A percentile compares a stretch with the other conserved stretches of the same genome.
phyloP scores from a whole-genome alignment of 495 filamentous ascomycete genomes.

The Penicillium robsamsonii region DNA sequence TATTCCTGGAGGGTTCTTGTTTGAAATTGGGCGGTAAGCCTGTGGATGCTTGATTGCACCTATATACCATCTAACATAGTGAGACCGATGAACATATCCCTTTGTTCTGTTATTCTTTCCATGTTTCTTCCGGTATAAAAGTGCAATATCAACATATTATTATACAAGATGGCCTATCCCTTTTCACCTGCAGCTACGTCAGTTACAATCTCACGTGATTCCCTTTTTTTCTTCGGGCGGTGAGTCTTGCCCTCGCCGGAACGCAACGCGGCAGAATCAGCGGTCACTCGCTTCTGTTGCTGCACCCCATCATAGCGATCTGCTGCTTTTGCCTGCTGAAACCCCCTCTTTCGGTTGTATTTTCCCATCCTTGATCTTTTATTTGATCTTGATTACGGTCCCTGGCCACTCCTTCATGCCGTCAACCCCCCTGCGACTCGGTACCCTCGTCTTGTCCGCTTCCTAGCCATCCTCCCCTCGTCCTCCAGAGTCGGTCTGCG shows the following conservation, averaged over 20 bases:
- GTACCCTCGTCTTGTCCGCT: constrained; percentile 38
- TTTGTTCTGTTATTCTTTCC: not conserved
- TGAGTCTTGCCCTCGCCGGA: constrained; percentile 25
- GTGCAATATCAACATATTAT: not conserved
- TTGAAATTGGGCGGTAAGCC: not conserved
- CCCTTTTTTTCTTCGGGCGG: constrained; percentile 33
- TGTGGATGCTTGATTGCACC: not conserved
- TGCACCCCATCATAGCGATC: constrained; percentile 31
- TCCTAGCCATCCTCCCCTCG: constrained; percentile 38
- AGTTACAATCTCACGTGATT: constrained; percentile 23
- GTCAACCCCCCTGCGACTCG: constrained; percentile 33
- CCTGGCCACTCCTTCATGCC: constrained; percentile 32
- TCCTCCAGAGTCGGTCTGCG: constrained; percentile 24
- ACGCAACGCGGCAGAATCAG: constrained; percentile 29
- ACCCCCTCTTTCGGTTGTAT: constrained; percentile 17
- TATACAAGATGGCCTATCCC: not conserved
- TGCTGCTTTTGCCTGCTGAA: constrained; percentile 25
- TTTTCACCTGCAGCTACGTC: constrained; percentile 24
- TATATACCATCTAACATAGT: not conserved
- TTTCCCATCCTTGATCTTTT: constrained; percentile 19
- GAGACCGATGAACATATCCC: not conserved
- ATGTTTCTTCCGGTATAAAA: not conserved
- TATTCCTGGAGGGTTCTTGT: not conserved
- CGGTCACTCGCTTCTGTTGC: constrained; percentile 36
- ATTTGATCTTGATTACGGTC: constrained; percentile 8